Conservation (phyloP, 805 yeast species). For the Alloascoidea hylecoeti region DNA sequence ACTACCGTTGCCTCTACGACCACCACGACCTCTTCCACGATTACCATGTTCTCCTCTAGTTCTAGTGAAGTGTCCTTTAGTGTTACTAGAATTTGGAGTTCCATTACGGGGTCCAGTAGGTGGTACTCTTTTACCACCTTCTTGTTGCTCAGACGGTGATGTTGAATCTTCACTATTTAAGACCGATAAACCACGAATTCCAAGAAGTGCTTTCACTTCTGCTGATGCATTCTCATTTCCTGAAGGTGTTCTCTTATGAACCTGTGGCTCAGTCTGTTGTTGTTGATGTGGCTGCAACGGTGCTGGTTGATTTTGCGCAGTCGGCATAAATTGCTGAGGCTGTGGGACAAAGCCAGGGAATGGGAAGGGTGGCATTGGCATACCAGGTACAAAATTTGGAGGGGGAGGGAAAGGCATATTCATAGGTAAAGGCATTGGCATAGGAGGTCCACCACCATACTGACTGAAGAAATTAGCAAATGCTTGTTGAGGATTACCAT, state of each 20-base stretch:
- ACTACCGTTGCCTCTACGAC: neutral
- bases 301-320: constrained; percentile 1
- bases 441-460: no score
- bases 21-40: neutral
- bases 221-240: neutral
- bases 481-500: no score
- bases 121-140: no score
- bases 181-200: neutral
- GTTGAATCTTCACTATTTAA: neutral
- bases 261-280: neutral
- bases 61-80: no score
- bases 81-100: neutral
- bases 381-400: neutral
- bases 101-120: neutral
- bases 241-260: neutral
- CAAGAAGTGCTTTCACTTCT: neutral
- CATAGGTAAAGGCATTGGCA: neutral
- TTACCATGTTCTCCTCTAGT: neutral
- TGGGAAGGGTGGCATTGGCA: neutral
- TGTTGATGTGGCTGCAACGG: neutral
- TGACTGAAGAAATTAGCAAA: no score
- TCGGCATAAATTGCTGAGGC: no score
- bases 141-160: neutral
- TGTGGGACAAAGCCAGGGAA: neutral
- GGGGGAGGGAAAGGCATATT: neutral